Evolutionary conservation across 345 rosid genomes (phyloP).

Genomic region (Hirschfeldia incana): DNA sequence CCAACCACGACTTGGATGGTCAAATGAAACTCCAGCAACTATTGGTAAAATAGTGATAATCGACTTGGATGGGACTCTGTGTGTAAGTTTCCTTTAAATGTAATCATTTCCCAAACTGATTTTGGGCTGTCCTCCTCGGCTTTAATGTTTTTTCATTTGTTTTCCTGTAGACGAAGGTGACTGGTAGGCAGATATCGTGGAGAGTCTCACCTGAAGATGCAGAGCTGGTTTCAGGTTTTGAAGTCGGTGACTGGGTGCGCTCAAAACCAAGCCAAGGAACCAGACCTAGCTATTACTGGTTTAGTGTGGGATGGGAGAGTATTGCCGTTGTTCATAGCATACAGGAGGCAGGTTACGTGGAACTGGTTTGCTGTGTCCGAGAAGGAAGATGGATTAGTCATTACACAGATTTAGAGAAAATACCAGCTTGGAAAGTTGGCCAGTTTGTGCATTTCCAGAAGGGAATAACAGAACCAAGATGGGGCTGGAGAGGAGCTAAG

Average conservation of each 20-base stretch:
- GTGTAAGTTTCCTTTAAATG: slow-evolving; percentile 55
- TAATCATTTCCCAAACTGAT: too few species aligned
- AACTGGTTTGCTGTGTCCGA: too few species aligned
- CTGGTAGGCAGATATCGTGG: slow-evolving; percentile 80
- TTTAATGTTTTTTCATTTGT: slow-evolving; percentile 1
- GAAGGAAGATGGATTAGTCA: too few species aligned
- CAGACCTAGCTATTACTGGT: slow-evolving; percentile 96
- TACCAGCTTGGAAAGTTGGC: too few species aligned
- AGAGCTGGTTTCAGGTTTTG: slow-evolving; percentile 92
- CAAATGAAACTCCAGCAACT: slow-evolving; percentile 86
- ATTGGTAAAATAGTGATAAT: slow-evolving; percentile 80
- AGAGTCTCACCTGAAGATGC: slow-evolving; percentile 97
- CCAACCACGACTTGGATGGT: slow-evolving; percentile 98
- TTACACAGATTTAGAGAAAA: too few species aligned
- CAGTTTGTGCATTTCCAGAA: too few species aligned
- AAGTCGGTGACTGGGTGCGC: slow-evolving; percentile 98
- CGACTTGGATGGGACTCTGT: slow-evolving; percentile 95
- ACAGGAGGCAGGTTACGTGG: too few species aligned
- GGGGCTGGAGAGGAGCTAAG: slow-evolving; percentile 96
- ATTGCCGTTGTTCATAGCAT: too few species aligned
- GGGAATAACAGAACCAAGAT: slow-evolving; percentile 68
- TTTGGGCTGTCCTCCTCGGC: too few species aligned
- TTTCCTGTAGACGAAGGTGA: slow-evolving; percentile 67
- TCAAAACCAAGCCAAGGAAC: slow-evolving; percentile 84
- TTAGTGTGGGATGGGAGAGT: slow-evolving; percentile 47